phyloP scores from a whole-genome alignment of 1,284 basidiomycete species.

The Inonotus hispidus region DNA sequence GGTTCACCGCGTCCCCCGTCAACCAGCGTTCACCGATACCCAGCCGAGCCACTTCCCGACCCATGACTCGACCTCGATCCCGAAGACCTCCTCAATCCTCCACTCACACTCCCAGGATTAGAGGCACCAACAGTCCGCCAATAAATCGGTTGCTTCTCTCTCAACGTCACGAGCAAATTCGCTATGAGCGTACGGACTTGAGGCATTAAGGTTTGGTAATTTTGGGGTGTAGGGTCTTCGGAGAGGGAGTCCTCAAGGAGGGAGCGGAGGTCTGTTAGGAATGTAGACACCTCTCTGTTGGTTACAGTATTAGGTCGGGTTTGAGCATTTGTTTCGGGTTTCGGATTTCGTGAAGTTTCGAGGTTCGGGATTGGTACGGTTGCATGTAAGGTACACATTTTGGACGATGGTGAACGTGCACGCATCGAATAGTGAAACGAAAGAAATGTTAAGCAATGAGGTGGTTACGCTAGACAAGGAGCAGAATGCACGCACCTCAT shows the following conservation, averaged over 20 bases:
- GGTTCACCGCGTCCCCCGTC: too few species aligned
- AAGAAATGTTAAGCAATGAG: conserved; percentile 2
- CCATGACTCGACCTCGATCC: conserved; percentile 6
- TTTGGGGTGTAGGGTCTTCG: conserved; percentile 74
- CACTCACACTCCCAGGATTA: neutral
- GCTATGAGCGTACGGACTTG: conserved; percentile 76
- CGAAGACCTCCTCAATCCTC: neutral
- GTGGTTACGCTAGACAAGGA: conserved; percentile 5
- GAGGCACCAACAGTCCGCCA: conserved; percentile 8
- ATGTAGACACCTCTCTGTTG: conserved; percentile 73
- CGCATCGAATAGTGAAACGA: neutral
- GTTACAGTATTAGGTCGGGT: neutral
- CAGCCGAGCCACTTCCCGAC: neutral
- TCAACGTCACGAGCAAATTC: conserved; percentile 78
- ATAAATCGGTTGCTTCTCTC: conserved; percentile 76
- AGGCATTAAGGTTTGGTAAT: conserved; percentile 75
- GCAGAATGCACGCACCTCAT: conserved; percentile 55
- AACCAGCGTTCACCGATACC: neutral
- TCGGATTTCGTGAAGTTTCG: too few species aligned
- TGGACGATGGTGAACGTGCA: too few species aligned
- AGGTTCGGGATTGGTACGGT: too few species aligned
- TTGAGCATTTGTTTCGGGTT: too few species aligned
- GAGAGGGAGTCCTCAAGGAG: conserved; percentile 84
- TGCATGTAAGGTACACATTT: too few species aligned
- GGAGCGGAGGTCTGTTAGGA: conserved; percentile 75